Base-by-base conservation (phyloP, 1,139 yeast genomes). In the Kodamaea ohmeri region DNA sequence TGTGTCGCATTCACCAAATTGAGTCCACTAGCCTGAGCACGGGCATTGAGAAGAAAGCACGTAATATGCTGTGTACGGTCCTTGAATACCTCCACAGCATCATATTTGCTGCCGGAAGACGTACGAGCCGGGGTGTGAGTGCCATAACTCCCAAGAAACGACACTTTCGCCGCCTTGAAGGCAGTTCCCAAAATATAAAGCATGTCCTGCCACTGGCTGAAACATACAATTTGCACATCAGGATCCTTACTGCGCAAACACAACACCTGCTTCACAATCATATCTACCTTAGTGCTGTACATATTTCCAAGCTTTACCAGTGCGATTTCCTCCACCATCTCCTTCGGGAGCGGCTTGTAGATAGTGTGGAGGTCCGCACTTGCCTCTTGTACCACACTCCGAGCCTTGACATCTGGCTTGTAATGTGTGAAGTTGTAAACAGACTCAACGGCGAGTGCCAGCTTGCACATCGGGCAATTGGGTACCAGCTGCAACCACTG, bases 1-100 rank as follows among this genome's bases (percentile, higher is more conserved):
- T 92, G 96, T 0, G 87, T 82, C 0, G 97, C 97, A 64, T 90
- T 90, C 11, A 89, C 80, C 46, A 92, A 69, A 2, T 96, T 92
- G 48, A 92, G 67, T 0, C 97, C 98, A 21, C 96, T 80, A 7
- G 96, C 89, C 53, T 89, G 87, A 0, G 90, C 84, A 49, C 79
- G 82, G 0, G 96, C 92, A 60, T 88, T 87, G 47, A 92, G 63
- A 30, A 92, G 60, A 52, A 90, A 81, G 56, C 97, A 89, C 0
- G 96, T 84, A n/a, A 85, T 73, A 1, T 65, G 59, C 4, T 76
- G 65, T 42, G 43, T 39, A 1, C 87, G 78, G 36, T 71, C 73
- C 46, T 83, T 85, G 61, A 90, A 90, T 31, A 62, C 62, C 33
- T 80, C 80, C 32, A 83, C 81, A 13, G 76, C 73, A 25, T 69